phyloP scores from a whole-genome alignment of 2,329 filamentous ascomycete genomes.

The Hymenoscyphus scutula region DNA sequence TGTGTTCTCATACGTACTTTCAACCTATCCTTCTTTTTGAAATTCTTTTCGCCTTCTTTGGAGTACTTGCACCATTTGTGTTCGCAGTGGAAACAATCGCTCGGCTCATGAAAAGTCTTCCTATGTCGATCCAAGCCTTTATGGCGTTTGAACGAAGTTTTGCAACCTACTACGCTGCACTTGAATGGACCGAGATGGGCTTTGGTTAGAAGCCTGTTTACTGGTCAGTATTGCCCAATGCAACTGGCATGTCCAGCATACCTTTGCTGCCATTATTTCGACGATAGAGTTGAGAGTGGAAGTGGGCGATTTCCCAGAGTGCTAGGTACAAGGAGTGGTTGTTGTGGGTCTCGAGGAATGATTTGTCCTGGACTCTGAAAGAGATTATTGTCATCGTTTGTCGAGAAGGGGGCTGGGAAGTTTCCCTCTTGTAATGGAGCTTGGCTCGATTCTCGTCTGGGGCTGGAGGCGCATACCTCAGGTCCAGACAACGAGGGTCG shows the following conservation, averaged over 20 bases:
- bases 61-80: not conserved
- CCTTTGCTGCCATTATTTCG: not conserved
- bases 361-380: not conserved
- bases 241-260: not conserved
- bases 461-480: not conserved
- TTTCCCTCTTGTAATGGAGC: not conserved
- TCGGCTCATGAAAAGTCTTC: not conserved
- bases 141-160: not conserved
- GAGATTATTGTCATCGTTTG: not conserved
- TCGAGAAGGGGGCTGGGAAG: not conserved
- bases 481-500: constrained; percentile 2
- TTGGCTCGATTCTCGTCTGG: not conserved
- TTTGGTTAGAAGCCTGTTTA: not conserved
- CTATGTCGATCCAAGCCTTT: not conserved
- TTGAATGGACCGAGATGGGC: not conserved
- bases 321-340: not conserved
- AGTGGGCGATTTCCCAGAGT: not conserved
- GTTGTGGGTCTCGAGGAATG: not conserved
- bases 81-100: not conserved
- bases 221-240: not conserved
- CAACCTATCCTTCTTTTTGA: not conserved
- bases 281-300: not conserved
- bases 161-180: not conserved
- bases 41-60: not conserved
- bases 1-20: not conserved